A percentile compares a stretch with the other conserved stretches of the same genome.
Conservation (phyloP, 768 basidiomycete genomes). For the Serendipita sp. region DNA sequence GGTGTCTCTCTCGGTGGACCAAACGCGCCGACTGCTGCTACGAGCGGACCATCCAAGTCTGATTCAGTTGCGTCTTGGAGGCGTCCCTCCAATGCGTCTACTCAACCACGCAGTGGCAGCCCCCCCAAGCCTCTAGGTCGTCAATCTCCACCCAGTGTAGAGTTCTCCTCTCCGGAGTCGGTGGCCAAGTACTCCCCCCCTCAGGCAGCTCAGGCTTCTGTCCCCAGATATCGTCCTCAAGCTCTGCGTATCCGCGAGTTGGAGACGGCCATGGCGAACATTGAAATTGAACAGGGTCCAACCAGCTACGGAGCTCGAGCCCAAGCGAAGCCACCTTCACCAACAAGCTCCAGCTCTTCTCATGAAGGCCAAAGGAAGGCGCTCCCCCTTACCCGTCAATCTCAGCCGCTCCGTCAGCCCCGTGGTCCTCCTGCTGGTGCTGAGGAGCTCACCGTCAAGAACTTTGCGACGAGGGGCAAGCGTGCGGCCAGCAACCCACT, state of each 20-base stretch:
- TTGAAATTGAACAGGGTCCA: slow-evolving; percentile 34
- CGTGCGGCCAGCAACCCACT: slow-evolving; percentile 72
- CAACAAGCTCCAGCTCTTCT: slow-evolving; percentile 19
- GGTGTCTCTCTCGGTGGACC: slow-evolving; percentile 45
- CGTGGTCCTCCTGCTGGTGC: slow-evolving; percentile 74
- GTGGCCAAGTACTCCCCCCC: slow-evolving; percentile 32
- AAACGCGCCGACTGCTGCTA: slow-evolving; percentile 15
- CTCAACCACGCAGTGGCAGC: slow-evolving; percentile 54
- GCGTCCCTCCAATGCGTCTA: slow-evolving; percentile 43
- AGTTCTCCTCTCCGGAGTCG: slow-evolving; percentile 56
- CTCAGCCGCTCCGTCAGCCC: slow-evolving; percentile 70
- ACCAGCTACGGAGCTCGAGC: slow-evolving; percentile 32
- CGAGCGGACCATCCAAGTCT: slow-evolving; percentile 52
- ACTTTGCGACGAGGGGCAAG: slow-evolving; percentile 75
- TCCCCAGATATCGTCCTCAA: slow-evolving; percentile 39
- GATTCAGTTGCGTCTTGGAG: slow-evolving; percentile 71
- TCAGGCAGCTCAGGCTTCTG: slow-evolving; percentile 17
- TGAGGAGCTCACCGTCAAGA: slow-evolving; percentile 76
- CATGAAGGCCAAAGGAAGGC: slow-evolving; percentile 32
- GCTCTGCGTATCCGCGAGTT: slow-evolving; percentile 40
- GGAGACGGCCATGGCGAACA: neutral
- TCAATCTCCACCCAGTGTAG: slow-evolving; percentile 41
- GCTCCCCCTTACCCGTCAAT: slow-evolving; percentile 25
- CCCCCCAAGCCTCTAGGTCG: slow-evolving; percentile 32
- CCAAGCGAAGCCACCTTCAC: slow-evolving; percentile 22